Evolutionary conservation across 441 rosid species (phyloP).

Genomic region (Aquilaria agallochum): DNA sequence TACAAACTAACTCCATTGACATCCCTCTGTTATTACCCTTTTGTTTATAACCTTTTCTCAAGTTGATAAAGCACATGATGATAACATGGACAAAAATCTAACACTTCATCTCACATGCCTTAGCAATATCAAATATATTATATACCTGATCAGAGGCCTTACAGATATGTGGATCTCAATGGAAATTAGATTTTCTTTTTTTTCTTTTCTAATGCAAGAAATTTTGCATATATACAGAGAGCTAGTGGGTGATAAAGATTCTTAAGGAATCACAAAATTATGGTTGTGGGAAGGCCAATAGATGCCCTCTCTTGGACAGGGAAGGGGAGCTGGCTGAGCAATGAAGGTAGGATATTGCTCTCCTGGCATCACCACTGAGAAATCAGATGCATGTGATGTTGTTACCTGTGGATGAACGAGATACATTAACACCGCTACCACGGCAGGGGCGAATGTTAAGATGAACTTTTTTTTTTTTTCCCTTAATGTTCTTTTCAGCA

Average conservation of each 20-base stretch:
- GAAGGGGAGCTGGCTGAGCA: conserved; percentile 87
- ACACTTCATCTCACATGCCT: no score
- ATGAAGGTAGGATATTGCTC: conserved; percentile 68
- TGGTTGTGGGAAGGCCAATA: conserved; percentile 61
- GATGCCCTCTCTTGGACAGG: conserved; percentile 71
- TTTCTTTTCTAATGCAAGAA: no score
- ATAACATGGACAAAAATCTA: no score
- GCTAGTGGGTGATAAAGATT: neutral
- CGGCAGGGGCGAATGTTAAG: neutral
- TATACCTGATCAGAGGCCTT: no score
- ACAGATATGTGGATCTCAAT: no score
- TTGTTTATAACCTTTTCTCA: no score
- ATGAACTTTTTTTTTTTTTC: neutral
- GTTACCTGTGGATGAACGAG: conserved; percentile 33
- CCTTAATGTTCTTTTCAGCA: neutral
- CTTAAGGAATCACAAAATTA: conserved; percentile 26
- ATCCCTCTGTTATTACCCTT: no score
- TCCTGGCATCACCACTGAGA: conserved; percentile 93
- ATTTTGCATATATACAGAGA: conserved; percentile 9
- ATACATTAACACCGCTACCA: neutral
- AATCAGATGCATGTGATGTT: conserved; percentile 43
- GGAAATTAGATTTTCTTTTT: no score
- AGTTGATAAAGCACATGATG: no score
- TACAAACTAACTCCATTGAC: no score
- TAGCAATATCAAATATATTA: no score